Conservation (phyloP, 441 rosid genomes). For the Brassica balearica region DNA sequence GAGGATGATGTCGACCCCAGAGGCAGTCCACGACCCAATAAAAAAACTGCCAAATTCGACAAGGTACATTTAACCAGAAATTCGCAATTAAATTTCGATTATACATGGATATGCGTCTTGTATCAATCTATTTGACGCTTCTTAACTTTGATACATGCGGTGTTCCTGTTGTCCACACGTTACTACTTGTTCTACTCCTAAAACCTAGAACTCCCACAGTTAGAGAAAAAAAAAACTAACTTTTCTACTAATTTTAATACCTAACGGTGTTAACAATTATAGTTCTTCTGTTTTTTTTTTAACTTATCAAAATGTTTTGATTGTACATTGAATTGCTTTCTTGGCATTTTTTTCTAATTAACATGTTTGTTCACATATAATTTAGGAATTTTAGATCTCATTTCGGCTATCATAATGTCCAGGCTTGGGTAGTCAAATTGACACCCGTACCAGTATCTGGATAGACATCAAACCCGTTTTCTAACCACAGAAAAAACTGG, state of each 20-base stretch:
- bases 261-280: neutral
- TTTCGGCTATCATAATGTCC: neutral
- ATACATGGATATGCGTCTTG: conserved; percentile 16
- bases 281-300: neutral
- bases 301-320: too few relatives aligned
- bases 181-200: conserved; percentile 1
- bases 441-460: neutral
- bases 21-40: conserved; percentile 7
- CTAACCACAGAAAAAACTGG: neutral
- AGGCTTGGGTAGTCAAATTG: conserved; percentile 2
- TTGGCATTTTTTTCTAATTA: neutral
- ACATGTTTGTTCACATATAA: neutral
- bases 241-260: neutral
- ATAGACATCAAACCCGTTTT: conserved; percentile 5
- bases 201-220: too few relatives aligned
- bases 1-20: conserved; percentile 26
- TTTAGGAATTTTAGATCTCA: neutral
- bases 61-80: conserved; percentile 22
- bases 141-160: conserved; percentile 31
- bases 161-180: conserved; percentile 28
- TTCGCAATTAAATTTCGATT: neutral
- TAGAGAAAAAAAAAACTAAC: too few relatives aligned
- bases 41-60: conserved; percentile 17
- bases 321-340: neutral
- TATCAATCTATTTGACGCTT: conserved; percentile 29